These are phyloP conservation scores for Hirsutella rhossiliensis DNA, from an alignment of 2,329 filamentous ascomycete genomes.

Conservation along the genomic window DNA sequence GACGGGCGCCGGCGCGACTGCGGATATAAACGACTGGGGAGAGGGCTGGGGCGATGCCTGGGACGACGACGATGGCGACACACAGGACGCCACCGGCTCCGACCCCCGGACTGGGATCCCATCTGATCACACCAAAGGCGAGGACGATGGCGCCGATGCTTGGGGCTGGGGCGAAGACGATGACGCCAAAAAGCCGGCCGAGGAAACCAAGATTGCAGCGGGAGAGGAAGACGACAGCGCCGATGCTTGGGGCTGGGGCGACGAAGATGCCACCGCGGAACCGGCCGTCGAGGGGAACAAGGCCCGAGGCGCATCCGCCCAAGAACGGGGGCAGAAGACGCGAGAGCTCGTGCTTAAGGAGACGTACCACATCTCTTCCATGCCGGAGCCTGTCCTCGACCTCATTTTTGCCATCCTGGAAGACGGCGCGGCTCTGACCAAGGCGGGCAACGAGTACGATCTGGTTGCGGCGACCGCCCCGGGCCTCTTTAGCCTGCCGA, in stretches of 20 bases:
- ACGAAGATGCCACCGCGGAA: slow-evolving; percentile 37
- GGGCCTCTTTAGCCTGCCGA: slow-evolving; percentile 61
- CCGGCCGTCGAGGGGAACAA: slow-evolving; percentile 7
- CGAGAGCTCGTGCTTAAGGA: slow-evolving; percentile 71
- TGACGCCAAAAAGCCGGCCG: slow-evolving; percentile 12
- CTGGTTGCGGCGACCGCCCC: slow-evolving; percentile 56
- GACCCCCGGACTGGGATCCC: slow-evolving; percentile 6
- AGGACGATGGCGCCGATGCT: slow-evolving; percentile 47
- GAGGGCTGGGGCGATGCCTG: slow-evolving; percentile 71
- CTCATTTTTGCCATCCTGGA: slow-evolving; percentile 49
- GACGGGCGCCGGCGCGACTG: slow-evolving; percentile 32
- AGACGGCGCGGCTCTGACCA: slow-evolving; percentile 49
- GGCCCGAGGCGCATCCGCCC: slow-evolving; percentile 6
- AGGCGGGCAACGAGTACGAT: slow-evolving; percentile 34
- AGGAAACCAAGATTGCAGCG: slow-evolving; percentile 7
- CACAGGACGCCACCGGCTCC: slow-evolving; percentile 14
- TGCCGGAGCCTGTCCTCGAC: slow-evolving; percentile 66
- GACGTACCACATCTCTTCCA: slow-evolving; percentile 76
- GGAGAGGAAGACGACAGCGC: slow-evolving; percentile 31
- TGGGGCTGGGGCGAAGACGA: slow-evolving; percentile 75
- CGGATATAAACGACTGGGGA: slow-evolving; percentile 52
- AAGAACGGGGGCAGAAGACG: slow-evolving; percentile 18
- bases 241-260: slow-evolving; percentile 82
- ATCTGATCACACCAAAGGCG: slow-evolving; percentile 2
- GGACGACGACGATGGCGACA: slow-evolving; percentile 57